Evolutionary conservation across 2,329 filamentous ascomycete species (phyloP).

Genomic region (Colletotrichum euphorbiae): DNA sequence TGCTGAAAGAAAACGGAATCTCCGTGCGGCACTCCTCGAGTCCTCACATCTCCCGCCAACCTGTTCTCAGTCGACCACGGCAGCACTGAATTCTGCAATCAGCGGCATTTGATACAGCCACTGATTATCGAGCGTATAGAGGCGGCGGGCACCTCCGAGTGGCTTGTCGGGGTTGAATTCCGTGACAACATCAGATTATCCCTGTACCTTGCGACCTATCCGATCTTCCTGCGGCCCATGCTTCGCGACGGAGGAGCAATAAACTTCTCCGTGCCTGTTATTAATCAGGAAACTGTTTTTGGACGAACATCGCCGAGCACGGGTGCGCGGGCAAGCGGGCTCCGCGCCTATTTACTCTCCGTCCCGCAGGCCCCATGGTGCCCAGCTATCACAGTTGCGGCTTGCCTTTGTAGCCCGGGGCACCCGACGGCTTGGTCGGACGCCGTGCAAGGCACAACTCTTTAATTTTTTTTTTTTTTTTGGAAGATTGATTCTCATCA

Average conservation of each 20-base stretch:
- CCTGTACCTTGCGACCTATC: not conserved
- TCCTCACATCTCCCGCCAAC: too few relatives aligned
- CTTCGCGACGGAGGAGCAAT: not conserved
- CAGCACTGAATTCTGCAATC: too few relatives aligned
- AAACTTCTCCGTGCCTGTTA: not conserved
- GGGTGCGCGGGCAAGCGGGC: not conserved
- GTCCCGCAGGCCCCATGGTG: slow-evolving; percentile 3
- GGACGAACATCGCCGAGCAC: slow-evolving; percentile 5
- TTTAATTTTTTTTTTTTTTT: not conserved
- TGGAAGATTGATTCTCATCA: too few relatives aligned
- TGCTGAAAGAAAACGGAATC: too few relatives aligned
- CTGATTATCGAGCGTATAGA: not conserved
- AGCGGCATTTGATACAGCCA: too few relatives aligned
- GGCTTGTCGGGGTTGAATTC: not conserved
- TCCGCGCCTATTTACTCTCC: not conserved
- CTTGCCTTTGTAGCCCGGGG: not conserved
- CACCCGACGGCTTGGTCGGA: slow-evolving; percentile 2
- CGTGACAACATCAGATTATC: not conserved
- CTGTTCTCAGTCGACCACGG: too few relatives aligned
- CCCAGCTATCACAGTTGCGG: too few relatives aligned
- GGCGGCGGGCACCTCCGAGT: not conserved
- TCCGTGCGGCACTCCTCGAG: too few relatives aligned
- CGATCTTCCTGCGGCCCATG: slow-evolving; percentile 1
- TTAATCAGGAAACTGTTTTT: not conserved
- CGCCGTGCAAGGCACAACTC: slow-evolving; percentile 1